Percentiles rank a stretch among this genome's conserved stretches.
Conservation (phyloP, 2,329 filamentous ascomycete species). For the Emmonsiellopsis sp. region DNA sequence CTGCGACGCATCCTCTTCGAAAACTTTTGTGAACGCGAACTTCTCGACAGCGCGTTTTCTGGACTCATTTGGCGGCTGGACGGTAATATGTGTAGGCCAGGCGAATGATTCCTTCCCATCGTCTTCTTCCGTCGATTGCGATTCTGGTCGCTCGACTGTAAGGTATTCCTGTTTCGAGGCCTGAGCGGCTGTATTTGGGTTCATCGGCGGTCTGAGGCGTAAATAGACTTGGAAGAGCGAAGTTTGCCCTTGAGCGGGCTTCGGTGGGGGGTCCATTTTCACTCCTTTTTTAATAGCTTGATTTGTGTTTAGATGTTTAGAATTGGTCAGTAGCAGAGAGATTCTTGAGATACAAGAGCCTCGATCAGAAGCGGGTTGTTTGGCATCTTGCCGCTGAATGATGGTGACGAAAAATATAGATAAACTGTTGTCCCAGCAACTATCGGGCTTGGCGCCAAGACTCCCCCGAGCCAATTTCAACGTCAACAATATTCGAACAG, state of each 20-base stretch:
- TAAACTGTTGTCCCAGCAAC: not conserved
- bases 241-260: slow-evolving; percentile 25
- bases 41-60: slow-evolving; percentile 82
- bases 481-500: not conserved
- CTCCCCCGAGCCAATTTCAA: not conserved
- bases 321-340: not conserved
- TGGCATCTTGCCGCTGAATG: not conserved
- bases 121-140: slow-evolving; percentile 19
- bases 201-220: slow-evolving; percentile 62
- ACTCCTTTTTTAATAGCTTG: not conserved
- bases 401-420: not conserved
- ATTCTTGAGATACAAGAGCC: no score
- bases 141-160: slow-evolving; percentile 55
- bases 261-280: slow-evolving; percentile 33
- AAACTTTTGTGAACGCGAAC: slow-evolving; percentile 89
- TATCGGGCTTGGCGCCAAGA: not conserved
- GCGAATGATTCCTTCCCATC: slow-evolving; percentile 26
- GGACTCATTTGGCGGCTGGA: slow-evolving; percentile 73
- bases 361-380: not conserved
- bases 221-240: slow-evolving; percentile 86
- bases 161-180: slow-evolving; percentile 41
- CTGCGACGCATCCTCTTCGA: slow-evolving; percentile 77
- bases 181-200: slow-evolving; percentile 17
- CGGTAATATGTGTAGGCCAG: slow-evolving; percentile 59
- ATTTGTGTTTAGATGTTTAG: not conserved